Evolutionary conservation across 306 rosid genomes (phyloP).

Genomic region (Adenanthera pavonina): DNA sequence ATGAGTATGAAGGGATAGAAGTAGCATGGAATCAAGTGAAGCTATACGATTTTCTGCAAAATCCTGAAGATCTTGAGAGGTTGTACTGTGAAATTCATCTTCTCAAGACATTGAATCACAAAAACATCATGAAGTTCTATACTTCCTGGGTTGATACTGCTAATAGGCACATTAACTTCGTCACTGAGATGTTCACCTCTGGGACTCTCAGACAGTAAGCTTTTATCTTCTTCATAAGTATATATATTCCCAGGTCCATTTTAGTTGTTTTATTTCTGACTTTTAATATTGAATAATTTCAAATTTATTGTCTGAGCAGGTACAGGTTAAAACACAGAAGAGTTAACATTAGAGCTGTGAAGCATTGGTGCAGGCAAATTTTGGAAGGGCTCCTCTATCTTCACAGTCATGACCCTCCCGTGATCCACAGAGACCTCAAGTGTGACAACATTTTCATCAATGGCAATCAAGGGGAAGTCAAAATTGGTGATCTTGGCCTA

Average conservation of each 20-base stretch:
- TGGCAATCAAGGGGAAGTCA: constrained; percentile 97
- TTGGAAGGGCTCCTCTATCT: constrained; percentile 90
- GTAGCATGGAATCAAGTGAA: constrained; percentile 99
- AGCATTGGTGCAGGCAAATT: constrained; percentile 98
- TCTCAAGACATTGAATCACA: constrained; percentile 88
- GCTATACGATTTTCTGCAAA: constrained; percentile 73
- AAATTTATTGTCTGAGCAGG: constrained; percentile 53
- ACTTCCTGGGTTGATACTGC: constrained; percentile 91
- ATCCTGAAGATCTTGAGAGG: constrained; percentile 89
- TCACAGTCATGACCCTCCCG: constrained; percentile 88
- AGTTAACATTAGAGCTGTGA: constrained; percentile 91
- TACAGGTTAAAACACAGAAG: constrained; percentile 79
- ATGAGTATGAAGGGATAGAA: constrained; percentile 96
- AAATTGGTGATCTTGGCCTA: constrained; percentile 98
- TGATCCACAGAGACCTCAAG: constrained; percentile 97
- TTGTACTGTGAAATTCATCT: constrained; percentile 92
- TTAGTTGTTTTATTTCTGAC: neutral
- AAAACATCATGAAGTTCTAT: constrained; percentile 85
- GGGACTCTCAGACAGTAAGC: constrained; percentile 97
- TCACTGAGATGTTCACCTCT: constrained; percentile 98
- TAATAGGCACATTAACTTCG: constrained; percentile 88
- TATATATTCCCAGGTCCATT: neutral
- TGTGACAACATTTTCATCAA: constrained; percentile 97
- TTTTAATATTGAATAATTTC: constrained; percentile 37
- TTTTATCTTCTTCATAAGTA: constrained; percentile 7